Percentiles rank a stretch among this genome's conserved stretches.
phyloP scores from a whole-genome alignment of 2,329 filamentous ascomycete genomes.

The Thelonectria olida region DNA sequence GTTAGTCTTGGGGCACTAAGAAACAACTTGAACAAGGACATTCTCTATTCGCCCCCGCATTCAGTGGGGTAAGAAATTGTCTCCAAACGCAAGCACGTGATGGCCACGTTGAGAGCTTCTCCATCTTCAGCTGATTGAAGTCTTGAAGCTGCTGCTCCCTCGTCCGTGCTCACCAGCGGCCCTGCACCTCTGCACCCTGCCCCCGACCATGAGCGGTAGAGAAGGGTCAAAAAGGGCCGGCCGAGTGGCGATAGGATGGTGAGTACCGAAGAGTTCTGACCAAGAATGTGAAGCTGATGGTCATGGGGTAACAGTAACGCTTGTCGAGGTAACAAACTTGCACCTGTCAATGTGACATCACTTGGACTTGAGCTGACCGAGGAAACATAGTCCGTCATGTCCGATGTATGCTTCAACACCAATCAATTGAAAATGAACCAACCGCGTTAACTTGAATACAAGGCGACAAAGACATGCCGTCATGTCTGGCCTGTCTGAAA shows the following conservation, averaged over 20 bases:
- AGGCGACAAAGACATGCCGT: conserved; percentile 27
- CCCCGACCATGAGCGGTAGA: conserved; percentile 12
- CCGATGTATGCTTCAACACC: conserved; percentile 9
- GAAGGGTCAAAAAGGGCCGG: conserved; percentile 18
- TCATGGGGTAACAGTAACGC: conserved; percentile 9
- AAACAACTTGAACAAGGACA: neutral
- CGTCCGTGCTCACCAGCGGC: neutral
- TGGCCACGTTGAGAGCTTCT: neutral
- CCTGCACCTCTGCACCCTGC: neutral
- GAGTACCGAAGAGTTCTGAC: neutral
- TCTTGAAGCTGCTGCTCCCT: neutral
- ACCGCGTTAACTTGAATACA: neutral
- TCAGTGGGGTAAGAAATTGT: neutral
- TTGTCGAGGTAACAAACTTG: conserved; percentile 19
- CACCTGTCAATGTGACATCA: neutral
- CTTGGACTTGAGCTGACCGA: neutral
- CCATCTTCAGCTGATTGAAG: neutral
- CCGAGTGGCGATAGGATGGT: conserved; percentile 28
- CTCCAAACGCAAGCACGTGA: neutral
- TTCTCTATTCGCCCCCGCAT: neutral
- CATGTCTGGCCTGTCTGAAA: conserved; percentile 23
- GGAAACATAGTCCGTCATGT: conserved; percentile 22
- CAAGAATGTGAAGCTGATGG: conserved; percentile 1
- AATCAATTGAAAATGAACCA: neutral
- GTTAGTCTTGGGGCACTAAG: neutral